Evolutionary conservation across 148 eudicot genomes (phyloP), one percentile per base, ranked within the genome.

Genomic region (Spergularia bocconei): DNA sequence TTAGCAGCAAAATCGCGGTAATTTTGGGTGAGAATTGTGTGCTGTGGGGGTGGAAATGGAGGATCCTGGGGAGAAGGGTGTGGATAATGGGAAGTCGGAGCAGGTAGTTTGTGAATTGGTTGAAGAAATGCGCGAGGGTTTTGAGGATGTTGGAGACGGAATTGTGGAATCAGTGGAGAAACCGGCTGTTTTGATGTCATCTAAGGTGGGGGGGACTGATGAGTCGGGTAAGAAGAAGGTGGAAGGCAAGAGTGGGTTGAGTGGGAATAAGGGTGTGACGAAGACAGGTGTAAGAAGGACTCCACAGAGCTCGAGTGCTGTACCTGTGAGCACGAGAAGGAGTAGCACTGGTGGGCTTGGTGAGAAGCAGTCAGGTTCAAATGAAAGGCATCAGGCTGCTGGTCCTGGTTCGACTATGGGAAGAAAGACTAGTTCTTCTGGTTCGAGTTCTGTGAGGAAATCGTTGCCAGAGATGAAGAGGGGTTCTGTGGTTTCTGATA

Each of bases 321-420:
- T 75, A 75, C 80, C 89, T 52, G 78, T 77, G 19, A 73, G 72
- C 51, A 70, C 68, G 52, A 87, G 97, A 83, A 90, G 96, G 81
- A 95, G 80, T 73, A 92, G 92, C 84, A 95, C 93, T 11, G 98
- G 91, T 72, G 89, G 88, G 69, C 78, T 84, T 70, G 85, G 81
- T 33, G 92, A 86, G 71, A 88, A 83, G 79, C 90, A 77, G 77
- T 53, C 87, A 21, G 64, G 72, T 9, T 21, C 79, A 56, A 64
- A 64, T 20, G 81, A 75, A 15, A 87, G 81, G 73, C 83, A 48
- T 52, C 84, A 53, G 44, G 71, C 66, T 44, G 7, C 10, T 68
- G 78, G 63, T 75, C 76, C 63, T 77, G 75, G 77, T 78, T 75
- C 82, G n/a, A 70, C 54, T 64, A 76, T 59, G 33, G 81, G 78